Percentiles rank a stretch among this genome's conserved stretches.
Evolutionary conservation across 225 moss, liverwort and hornwort genomes (phyloP).

Genomic region (Marchantia paleacea): DNA sequence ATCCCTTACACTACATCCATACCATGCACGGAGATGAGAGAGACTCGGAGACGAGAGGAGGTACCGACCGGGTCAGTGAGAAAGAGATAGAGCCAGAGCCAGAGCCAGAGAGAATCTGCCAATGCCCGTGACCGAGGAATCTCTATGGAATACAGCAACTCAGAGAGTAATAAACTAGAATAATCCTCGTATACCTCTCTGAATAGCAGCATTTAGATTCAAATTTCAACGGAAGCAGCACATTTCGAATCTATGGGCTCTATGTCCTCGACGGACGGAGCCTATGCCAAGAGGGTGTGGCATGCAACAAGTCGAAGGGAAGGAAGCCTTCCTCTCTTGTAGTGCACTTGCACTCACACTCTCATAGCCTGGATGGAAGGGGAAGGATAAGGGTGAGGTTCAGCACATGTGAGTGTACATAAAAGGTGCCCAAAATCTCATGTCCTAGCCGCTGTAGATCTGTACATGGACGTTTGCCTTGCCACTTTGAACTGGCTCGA

Average conservation of each 20-base stretch:
- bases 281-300: not conserved
- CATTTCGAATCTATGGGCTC: not conserved
- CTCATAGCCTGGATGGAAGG: no score
- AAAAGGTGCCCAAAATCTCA: no score
- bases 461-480: no score
- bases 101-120: not conserved
- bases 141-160: not conserved
- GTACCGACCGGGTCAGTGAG: not conserved
- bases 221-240: not conserved
- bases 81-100: no score
- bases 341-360: no score
- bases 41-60: not conserved
- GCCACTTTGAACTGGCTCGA: no score
- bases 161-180: not conserved
- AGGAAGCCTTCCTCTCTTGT: not conserved
- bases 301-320: not conserved
- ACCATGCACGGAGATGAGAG: constrained; percentile 1
- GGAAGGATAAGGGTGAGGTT: no score
- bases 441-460: no score
- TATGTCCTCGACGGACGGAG: not conserved
- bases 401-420: no score
- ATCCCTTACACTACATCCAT: not conserved
- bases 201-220: not conserved
- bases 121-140: not conserved
- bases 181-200: not conserved